Percentiles rank a stretch among this genome's conserved stretches.
phyloP scores from a whole-genome alignment of 805 yeast genomes.

The Priceomyces carsonii region DNA sequence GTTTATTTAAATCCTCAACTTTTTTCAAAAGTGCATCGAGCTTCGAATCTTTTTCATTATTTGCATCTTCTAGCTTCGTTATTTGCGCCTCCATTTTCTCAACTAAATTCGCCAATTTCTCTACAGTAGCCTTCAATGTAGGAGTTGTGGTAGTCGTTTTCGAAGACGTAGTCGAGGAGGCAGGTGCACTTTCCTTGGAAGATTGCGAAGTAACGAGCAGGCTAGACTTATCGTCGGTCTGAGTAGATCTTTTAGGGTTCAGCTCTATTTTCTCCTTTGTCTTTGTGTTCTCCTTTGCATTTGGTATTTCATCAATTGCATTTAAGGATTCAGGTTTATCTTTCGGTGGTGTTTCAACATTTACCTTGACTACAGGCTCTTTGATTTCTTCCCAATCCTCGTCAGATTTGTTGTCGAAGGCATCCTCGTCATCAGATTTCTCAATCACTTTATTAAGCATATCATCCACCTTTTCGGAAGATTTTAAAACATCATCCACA shows the following conservation, averaged over 20 bases:
- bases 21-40: constrained; percentile 59
- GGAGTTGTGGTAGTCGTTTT: constrained; percentile 43
- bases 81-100: constrained; percentile 58
- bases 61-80: constrained; percentile 49
- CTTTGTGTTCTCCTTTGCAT: not conserved
- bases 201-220: constrained; percentile 3
- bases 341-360: constrained; percentile 5
- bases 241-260: constrained; percentile 8
- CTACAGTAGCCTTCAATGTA: constrained; percentile 72
- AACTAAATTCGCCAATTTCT: constrained; percentile 61
- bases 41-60: constrained; percentile 65
- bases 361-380: constrained; percentile 20
- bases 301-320: not conserved
- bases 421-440: constrained; percentile 40
- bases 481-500: constrained; percentile 40
- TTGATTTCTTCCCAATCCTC: constrained; percentile 41
- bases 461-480: constrained; percentile 33
- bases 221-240: not conserved
- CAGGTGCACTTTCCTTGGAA: constrained; percentile 6
- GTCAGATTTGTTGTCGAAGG: constrained; percentile 29
- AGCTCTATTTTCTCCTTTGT: constrained; percentile 8
- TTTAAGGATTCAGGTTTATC: constrained; percentile 5
- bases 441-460: constrained; percentile 40
- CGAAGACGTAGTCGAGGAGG: constrained; percentile 19
- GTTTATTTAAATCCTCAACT: constrained; percentile 53